These are phyloP conservation scores for Aureobasidium sp. DNA, from an alignment of 2,329 filamentous ascomycete genomes.

Conservation along the genomic window DNA sequence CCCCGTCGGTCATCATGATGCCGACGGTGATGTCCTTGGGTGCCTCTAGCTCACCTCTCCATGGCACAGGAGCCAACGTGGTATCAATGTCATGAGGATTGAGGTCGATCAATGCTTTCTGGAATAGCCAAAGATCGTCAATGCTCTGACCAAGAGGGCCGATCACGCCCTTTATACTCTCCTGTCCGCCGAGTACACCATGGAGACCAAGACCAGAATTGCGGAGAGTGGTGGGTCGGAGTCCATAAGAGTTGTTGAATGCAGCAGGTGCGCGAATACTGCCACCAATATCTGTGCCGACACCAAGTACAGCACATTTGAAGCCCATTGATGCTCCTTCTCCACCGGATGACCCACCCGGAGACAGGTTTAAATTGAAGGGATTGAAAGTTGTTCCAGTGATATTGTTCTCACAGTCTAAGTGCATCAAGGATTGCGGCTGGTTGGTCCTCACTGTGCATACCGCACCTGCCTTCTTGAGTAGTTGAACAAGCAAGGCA, in stretches of 20 bases:
- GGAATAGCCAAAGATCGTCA: conserved; percentile 46
- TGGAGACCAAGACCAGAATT: conserved; percentile 35
- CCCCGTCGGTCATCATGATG: conserved; percentile 56
- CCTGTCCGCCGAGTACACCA: conserved; percentile 38
- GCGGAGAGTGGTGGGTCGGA: conserved; percentile 36
- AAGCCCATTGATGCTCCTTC: conserved; percentile 48
- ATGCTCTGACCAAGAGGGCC: conserved; percentile 48
- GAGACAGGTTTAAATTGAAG: conserved; percentile 41
- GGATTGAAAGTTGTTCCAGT: conserved; percentile 48
- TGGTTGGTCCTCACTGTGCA: conserved; percentile 46
- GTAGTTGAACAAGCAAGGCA: conserved; percentile 39
- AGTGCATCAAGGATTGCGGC: conserved; percentile 47
- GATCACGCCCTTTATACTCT: conserved; percentile 38
- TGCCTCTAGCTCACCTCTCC: conserved; percentile 34
- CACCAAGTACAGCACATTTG: conserved; percentile 46
- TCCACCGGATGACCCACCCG: conserved; percentile 48
- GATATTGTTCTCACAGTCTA: conserved; percentile 44
- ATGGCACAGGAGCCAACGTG: conserved; percentile 50
- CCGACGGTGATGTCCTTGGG: conserved; percentile 42
- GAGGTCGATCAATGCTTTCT: conserved; percentile 41
- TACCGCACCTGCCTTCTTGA: conserved; percentile 43
- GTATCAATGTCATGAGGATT: conserved; percentile 51
- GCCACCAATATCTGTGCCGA: conserved; percentile 47
- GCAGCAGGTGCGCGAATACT: conserved; percentile 41
- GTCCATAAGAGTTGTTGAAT: conserved; percentile 38